Conservation (phyloP, 495 filamentous ascomycete genomes). For the Aspergillus kassunensis region DNA sequence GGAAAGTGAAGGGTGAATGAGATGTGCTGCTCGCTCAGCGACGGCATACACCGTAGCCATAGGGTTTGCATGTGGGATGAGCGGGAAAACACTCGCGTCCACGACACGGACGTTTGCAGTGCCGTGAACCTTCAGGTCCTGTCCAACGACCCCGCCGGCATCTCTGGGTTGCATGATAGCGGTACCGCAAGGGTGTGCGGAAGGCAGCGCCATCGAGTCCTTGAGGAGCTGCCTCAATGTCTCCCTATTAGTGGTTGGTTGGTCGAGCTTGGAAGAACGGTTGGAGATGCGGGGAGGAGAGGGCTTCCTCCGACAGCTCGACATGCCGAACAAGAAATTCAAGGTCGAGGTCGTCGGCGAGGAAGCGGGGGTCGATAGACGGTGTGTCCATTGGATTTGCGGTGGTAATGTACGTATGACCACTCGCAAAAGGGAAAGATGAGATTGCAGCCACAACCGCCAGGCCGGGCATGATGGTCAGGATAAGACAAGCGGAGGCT, state of each 20-base stretch:
- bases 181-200: slow-evolving; percentile 18
- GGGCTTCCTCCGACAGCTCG: slow-evolving; percentile 25
- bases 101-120: slow-evolving; percentile 45
- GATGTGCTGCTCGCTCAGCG: slow-evolving; percentile 49
- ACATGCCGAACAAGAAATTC: slow-evolving; percentile 43
- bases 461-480: background rate
- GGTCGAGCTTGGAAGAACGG: background rate
- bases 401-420: slow-evolving; percentile 20
- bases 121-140: slow-evolving; percentile 35
- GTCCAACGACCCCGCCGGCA: slow-evolving; percentile 44
- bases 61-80: slow-evolving; percentile 45
- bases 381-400: slow-evolving; percentile 13
- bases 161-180: slow-evolving; percentile 52
- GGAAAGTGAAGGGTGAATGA: no score
- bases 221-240: background rate
- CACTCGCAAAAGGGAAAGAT: slow-evolving; percentile 29
- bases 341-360: slow-evolving; percentile 30
- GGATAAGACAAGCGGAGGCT: background rate
- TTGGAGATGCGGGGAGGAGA: background rate
- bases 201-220: background rate
- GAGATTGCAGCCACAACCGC: slow-evolving; percentile 33
- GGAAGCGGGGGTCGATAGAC: slow-evolving; percentile 21
- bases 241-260: background rate
- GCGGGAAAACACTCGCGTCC: slow-evolving; percentile 48
- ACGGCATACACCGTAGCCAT: slow-evolving; percentile 50